A percentile compares a stretch with the other conserved stretches of the same genome.
These are phyloP conservation scores for Eragrostis curvula DNA, from an alignment of 176 grass and related monocot species.

Conservation along the genomic window DNA sequence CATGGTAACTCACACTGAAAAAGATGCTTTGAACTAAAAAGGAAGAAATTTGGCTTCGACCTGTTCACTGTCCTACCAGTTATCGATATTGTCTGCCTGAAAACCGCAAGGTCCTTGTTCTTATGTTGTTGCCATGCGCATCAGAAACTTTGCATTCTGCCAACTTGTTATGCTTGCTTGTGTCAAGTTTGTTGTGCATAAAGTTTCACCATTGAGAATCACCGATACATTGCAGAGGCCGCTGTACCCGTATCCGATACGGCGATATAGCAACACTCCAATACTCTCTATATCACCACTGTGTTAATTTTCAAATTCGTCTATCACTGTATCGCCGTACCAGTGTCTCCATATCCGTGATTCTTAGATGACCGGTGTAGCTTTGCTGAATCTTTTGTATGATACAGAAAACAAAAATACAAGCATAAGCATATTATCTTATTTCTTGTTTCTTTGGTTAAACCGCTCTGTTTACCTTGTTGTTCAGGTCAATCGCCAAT, in stretches of 20 bases:
- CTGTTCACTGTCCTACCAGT: neutral
- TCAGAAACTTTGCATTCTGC: neutral
- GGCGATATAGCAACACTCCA: too few relatives aligned
- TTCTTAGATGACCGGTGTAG: neutral
- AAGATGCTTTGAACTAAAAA: neutral
- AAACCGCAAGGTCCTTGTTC: neutral
- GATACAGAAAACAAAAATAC: neutral
- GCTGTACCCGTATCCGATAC: too few relatives aligned
- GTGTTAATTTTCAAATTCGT: too few relatives aligned
- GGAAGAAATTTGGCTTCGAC: neutral
- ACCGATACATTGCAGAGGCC: too few relatives aligned
- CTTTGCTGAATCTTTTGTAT: neutral
- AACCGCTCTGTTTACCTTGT: conserved; percentile 22
- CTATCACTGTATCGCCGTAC: too few relatives aligned
- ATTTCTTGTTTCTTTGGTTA: neutral
- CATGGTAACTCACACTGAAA: neutral
- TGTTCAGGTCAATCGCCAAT: conserved; percentile 87
- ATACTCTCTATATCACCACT: too few relatives aligned
- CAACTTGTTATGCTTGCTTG: conserved; percentile 16
- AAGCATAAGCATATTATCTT: neutral
- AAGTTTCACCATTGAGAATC: neutral
- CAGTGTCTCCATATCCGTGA: too few relatives aligned
- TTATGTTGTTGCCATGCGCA: neutral
- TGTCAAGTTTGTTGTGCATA: neutral
- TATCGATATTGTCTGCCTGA: neutral